Evolutionary conservation across 2,329 filamentous ascomycete genomes (phyloP).

Genomic region (Sporothrix luriei): DNA sequence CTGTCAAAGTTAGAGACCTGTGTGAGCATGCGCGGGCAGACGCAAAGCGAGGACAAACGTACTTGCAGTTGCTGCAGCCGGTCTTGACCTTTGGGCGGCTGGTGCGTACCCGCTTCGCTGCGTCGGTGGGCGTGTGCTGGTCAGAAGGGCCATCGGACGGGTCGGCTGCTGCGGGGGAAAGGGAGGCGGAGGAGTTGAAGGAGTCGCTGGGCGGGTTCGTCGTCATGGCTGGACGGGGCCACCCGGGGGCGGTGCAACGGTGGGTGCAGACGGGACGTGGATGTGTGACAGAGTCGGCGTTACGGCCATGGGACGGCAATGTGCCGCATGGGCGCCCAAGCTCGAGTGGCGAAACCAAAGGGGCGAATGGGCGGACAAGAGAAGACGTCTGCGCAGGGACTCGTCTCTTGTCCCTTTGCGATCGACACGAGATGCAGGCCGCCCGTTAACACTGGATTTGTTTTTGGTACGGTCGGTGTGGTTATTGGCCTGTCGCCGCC

Average conservation of each 20-base stretch:
- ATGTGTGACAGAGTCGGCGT: constrained; percentile 1
- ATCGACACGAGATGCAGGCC: constrained; percentile 5
- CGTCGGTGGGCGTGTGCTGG: background rate
- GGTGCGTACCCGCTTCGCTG: constrained; percentile 50
- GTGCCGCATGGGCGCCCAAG: background rate
- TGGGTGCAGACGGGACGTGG: background rate
- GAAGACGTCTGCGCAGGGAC: background rate
- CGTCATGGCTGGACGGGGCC: background rate
- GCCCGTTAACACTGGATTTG: background rate
- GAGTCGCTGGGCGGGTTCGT: background rate
- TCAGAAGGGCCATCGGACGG: background rate
- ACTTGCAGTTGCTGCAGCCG: constrained; percentile 70
- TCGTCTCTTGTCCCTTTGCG: background rate
- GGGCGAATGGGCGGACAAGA: background rate
- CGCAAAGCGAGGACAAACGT: constrained; percentile 42
- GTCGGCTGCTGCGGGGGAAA: background rate
- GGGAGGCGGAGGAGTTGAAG: background rate
- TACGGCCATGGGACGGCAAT: constrained; percentile 4
- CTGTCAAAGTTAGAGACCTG: constrained; percentile 44
- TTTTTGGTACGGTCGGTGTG: background rate
- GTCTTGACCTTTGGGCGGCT: constrained; percentile 67
- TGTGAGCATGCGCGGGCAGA: background rate
- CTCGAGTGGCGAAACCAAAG: background rate
- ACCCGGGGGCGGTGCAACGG: background rate
- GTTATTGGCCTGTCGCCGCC: background rate